Evolutionary conservation across 1,284 basidiomycete genomes (phyloP).

Genomic region (Butyriboletus appendiculatus): DNA sequence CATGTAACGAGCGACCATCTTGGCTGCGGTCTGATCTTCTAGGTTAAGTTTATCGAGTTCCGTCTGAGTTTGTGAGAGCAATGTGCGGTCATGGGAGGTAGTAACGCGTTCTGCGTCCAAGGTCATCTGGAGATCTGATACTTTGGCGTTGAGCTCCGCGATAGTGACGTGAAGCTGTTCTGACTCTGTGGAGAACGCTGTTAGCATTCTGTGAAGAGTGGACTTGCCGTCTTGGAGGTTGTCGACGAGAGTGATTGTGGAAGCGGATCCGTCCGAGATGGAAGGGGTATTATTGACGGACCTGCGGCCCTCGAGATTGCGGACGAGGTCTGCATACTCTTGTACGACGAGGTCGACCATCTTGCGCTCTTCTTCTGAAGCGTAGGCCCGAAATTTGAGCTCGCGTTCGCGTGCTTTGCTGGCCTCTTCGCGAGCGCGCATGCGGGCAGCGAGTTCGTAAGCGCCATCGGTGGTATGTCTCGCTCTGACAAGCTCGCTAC

Average conservation of each 20-base stretch:
- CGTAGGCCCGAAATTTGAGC: slow-evolving; percentile 40
- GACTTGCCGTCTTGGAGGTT: slow-evolving; percentile 50
- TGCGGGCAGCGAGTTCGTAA: slow-evolving; percentile 50
- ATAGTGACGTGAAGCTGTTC: slow-evolving; percentile 51
- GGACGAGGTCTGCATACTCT: slow-evolving; percentile 71
- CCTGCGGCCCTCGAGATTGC: slow-evolving; percentile 53
- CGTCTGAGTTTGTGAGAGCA: slow-evolving; percentile 48
- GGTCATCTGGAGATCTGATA: slow-evolving; percentile 44
- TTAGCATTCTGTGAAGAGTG: slow-evolving; percentile 49
- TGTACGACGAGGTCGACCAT: slow-evolving; percentile 64
- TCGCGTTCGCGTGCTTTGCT: slow-evolving; percentile 47
- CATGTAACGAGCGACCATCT: slow-evolving; percentile 90
- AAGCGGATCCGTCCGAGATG: slow-evolving; percentile 16
- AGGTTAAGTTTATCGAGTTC: slow-evolving; percentile 62
- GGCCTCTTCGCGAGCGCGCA: slow-evolving; percentile 54
- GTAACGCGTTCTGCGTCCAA: slow-evolving; percentile 49
- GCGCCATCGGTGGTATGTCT: slow-evolving; percentile 49
- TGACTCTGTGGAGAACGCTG: slow-evolving; percentile 51
- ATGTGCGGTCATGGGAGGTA: slow-evolving; percentile 43
- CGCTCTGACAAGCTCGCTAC: slow-evolving; percentile 45
- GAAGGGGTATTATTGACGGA: slow-evolving; percentile 13
- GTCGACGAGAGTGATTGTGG: slow-evolving; percentile 38
- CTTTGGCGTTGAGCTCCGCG: slow-evolving; percentile 44
- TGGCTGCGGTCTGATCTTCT: slow-evolving; percentile 79
- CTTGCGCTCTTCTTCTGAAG: slow-evolving; percentile 54